Evolutionary conservation across 208 protist genomes (phyloP), one percentile per base, ranked within the genome.

Genomic region (Crithidia acanthocephali): DNA sequence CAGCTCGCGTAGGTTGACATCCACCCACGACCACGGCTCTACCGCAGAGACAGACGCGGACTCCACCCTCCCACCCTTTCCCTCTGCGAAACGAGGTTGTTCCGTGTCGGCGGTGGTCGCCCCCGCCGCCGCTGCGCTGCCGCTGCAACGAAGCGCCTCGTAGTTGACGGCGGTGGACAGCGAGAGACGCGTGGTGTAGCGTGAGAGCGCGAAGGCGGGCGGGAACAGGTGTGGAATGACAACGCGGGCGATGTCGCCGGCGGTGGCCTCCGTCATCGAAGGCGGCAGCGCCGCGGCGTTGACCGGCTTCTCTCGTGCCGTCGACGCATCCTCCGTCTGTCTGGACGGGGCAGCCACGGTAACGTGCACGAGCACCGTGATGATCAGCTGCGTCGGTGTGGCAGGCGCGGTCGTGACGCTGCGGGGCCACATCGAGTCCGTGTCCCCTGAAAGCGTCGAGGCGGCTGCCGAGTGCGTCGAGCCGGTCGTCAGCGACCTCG

Each of bases 291-390:
- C n/a, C n/a, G n/a, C n/a, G n/a, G n/a, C n/a, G n/a, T n/a, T n/a
- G 44, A 23, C 32, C 15, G 20, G 20, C 27, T 2, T 30, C 27
- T n/a, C 48, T 30, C 1, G 7, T 22, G n/a, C 11, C 11, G 22
- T 32, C 6, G 18, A n/a, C 56, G 8, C 22, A 2, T 10, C 9
- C n/a, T 8, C 16, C 58, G 42, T 30, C 42, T n/a, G 27, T 15
- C 8, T 8, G 23, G 1, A 23, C 1, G 13, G 13, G 18, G 44
- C 44, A 48, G 44, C 60, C 16, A 10, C 30, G 23, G 48, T 44
- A 47, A 64, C 58, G 33, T 78, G 72, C 65, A 72, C 48, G 18
- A 78, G 72, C 50, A 78, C 42, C 11, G 59, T 78, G 59, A 78
- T 35, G 50, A 68, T 62, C 18, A 78, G 51, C 20, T 60, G 56